A percentile compares a stretch with the other conserved stretches of the same genome.
These are phyloP conservation scores for Zymoseptoria passerinii DNA, from an alignment of 2,329 filamentous ascomycete species.

Conservation along the genomic window DNA sequence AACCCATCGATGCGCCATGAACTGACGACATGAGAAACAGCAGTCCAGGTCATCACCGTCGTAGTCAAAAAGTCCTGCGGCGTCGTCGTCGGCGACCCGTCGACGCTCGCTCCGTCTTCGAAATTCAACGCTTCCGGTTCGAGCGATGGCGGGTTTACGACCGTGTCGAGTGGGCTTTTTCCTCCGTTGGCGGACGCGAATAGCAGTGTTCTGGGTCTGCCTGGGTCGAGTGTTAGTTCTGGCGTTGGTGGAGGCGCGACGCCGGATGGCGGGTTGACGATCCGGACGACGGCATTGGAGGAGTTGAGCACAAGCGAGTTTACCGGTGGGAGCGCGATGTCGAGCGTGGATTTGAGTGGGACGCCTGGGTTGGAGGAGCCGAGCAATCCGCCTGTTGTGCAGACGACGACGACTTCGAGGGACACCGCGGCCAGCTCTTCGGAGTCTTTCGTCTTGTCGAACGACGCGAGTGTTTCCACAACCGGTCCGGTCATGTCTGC, in stretches of 20 bases:
- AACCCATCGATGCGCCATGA: not conserved
- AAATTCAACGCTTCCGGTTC: not conserved
- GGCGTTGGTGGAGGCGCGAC: too few species aligned
- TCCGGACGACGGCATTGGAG: too few species aligned
- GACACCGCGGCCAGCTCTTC: too few species aligned
- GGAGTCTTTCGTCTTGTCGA: too few species aligned
- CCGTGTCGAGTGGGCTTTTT: not conserved
- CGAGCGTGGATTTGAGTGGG: not conserved
- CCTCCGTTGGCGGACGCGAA: not conserved
- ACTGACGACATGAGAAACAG: not conserved
- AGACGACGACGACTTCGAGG: not conserved
- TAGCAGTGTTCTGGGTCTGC: not conserved
- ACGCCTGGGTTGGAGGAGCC: not conserved
- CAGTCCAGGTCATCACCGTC: slow-evolving; percentile 10
- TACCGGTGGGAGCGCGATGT: not conserved
- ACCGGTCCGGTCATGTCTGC: too few species aligned
- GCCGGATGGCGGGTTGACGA: not conserved
- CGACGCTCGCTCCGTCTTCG: not conserved
- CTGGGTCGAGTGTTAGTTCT: not conserved
- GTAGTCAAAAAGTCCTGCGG: slow-evolving; percentile 8
- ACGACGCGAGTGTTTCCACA: too few species aligned
- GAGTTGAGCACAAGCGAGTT: not conserved
- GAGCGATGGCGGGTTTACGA: not conserved
- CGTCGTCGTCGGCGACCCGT: slow-evolving; percentile 5
- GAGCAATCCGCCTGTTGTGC: not conserved